Evolutionary conservation across 2,329 filamentous ascomycete genomes (phyloP).

Genomic region (Cladophialophora immunda): DNA sequence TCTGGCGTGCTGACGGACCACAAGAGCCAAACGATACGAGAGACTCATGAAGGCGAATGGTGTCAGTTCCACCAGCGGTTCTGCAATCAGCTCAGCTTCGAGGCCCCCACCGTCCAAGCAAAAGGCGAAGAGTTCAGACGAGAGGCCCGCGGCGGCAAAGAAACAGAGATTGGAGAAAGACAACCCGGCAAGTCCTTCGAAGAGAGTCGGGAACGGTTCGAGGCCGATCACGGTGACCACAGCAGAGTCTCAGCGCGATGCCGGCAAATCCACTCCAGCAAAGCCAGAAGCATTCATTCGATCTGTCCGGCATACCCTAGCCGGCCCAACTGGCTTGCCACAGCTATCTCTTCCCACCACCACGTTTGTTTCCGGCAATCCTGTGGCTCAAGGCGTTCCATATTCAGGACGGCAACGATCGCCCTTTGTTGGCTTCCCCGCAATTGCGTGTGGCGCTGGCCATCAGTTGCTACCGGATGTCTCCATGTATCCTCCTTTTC

Average conservation of each 20-base stretch:
- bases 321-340: not conserved
- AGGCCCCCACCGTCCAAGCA: constrained; percentile 16
- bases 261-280: not conserved
- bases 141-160: constrained; percentile 15
- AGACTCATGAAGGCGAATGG: constrained; percentile 69
- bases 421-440: not conserved
- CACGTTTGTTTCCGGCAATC: constrained; percentile 6
- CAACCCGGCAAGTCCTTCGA: not conserved
- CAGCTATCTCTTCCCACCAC: not conserved
- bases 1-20: constrained; percentile 17
- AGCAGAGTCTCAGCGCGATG: not conserved
- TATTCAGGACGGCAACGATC: constrained; percentile 6
- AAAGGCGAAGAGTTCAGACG: constrained; percentile 12
- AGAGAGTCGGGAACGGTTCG: not conserved
- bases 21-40: constrained; percentile 73
- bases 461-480: constrained; percentile 14
- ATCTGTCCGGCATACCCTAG: not conserved
- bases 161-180: constrained; percentile 23
- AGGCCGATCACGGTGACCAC: constrained; percentile 8
- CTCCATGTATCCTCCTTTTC: constrained; percentile 17
- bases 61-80: constrained; percentile 46
- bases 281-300: constrained; percentile 13
- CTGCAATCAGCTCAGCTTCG: not conserved
- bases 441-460: not conserved
- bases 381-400: not conserved